phyloP scores from a whole-genome alignment of 169 alveolate genomes.

The Theileria parva region DNA sequence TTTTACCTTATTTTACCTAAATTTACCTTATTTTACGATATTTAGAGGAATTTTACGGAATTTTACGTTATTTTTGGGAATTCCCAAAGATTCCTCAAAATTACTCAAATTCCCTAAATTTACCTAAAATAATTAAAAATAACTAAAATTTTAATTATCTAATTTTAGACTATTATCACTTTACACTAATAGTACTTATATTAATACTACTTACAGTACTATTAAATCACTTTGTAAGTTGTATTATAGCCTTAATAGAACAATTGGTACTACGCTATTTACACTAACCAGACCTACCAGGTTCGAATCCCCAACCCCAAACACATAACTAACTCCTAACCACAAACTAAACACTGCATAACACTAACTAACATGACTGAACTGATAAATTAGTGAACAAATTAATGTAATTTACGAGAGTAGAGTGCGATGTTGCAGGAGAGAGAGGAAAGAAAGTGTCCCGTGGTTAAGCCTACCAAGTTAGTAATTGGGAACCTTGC shows the following conservation, averaged over 20 bases:
- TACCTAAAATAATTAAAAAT: neutral
- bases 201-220: too few species aligned
- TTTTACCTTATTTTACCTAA: neutral
- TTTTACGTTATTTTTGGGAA: neutral
- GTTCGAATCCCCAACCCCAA: too few species aligned
- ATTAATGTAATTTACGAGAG: neutral
- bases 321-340: too few species aligned
- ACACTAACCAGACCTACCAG: too few species aligned
- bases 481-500: conserved; percentile 41
- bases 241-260: too few species aligned
- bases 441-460: conserved; percentile 46
- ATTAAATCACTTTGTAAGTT: too few species aligned
- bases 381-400: too few species aligned
- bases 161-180: neutral
- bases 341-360: too few species aligned
- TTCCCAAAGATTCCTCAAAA: neutral
- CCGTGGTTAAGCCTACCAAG: conserved; percentile 28
- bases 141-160: neutral
- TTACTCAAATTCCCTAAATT: neutral
- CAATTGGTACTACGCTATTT: too few species aligned
- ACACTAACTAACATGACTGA: too few species aligned
- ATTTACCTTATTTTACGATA: neutral
- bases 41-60: neutral
- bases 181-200: too few species aligned
- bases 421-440: neutral